Evolutionary conservation across 805 yeast species (phyloP).

Genomic region (Trichomonascus vanleenenianus): DNA sequence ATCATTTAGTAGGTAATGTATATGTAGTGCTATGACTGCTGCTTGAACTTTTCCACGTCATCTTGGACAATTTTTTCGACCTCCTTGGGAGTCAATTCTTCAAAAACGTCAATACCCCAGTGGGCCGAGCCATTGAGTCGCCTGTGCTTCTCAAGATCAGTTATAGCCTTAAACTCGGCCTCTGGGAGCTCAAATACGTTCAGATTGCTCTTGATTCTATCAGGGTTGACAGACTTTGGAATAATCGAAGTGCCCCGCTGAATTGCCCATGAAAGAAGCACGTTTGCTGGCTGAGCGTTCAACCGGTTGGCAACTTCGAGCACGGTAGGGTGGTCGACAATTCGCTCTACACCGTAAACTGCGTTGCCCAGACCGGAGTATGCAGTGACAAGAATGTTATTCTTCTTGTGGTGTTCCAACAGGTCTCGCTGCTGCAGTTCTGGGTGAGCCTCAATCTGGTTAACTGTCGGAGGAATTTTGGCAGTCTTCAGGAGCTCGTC

Average conservation of each 20-base stretch:
- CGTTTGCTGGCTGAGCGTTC: constrained; percentile 51
- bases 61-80: background rate
- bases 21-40: too few relatives aligned
- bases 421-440: constrained; percentile 39
- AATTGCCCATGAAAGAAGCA: constrained; percentile 72
- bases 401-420: constrained; percentile 34
- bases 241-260: constrained; percentile 65
- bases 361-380: constrained; percentile 41
- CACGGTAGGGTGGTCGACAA: constrained; percentile 47
- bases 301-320: constrained; percentile 45
- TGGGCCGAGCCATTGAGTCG: background rate
- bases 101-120: constrained; percentile 1
- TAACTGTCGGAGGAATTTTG: constrained; percentile 49
- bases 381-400: constrained; percentile 49
- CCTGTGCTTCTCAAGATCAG: background rate
- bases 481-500: constrained; percentile 48
- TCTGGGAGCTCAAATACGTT: constrained; percentile 22
- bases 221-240: constrained; percentile 69
- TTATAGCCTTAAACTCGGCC: background rate
- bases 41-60: background rate
- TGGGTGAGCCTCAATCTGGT: constrained; percentile 57
- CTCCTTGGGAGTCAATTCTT: background rate
- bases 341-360: constrained; percentile 4
- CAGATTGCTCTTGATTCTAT: constrained; percentile 49
- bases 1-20: too few relatives aligned